Conservation (phyloP, 2,329 filamentous ascomycete species). For the Aquanectria penicillioides region DNA sequence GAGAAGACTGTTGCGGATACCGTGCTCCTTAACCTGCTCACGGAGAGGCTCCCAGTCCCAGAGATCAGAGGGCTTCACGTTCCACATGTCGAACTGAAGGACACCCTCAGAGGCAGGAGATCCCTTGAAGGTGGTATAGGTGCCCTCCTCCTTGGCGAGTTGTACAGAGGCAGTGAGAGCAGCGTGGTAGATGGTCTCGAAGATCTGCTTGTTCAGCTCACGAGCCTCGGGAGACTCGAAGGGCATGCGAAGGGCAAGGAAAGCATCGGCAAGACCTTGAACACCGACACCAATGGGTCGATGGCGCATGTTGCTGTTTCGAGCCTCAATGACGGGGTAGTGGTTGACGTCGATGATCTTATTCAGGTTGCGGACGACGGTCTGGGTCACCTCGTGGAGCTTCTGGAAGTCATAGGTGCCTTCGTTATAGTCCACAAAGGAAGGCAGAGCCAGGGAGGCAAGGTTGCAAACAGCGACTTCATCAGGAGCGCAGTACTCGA, state of each 20-base stretch:
- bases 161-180: slow-evolving; percentile 90
- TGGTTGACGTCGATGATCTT: slow-evolving; percentile 98
- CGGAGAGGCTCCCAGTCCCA: slow-evolving; percentile 97
- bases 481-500: slow-evolving; percentile 96
- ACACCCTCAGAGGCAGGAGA: slow-evolving; percentile 95
- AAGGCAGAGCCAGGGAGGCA: slow-evolving; percentile 90
- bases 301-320: slow-evolving; percentile 97
- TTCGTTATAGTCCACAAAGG: slow-evolving; percentile 86
- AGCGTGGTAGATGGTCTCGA: slow-evolving; percentile 99
- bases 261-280: slow-evolving; percentile 96
- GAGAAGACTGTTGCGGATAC: slow-evolving; percentile 93
- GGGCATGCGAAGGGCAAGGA: slow-evolving; percentile 94
- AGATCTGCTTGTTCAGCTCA: slow-evolving; percentile 96
- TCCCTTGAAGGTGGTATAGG: slow-evolving; percentile 91
- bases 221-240: slow-evolving; percentile 97
- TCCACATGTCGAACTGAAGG: slow-evolving; percentile 99
- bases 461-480: slow-evolving; percentile 99
- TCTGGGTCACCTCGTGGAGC: slow-evolving; percentile 92
- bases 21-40: slow-evolving; percentile 89
- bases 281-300: slow-evolving; percentile 96
- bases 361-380: slow-evolving; percentile 95
- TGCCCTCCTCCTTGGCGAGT: slow-evolving; percentile 82
- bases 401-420: slow-evolving; percentile 95
- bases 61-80: slow-evolving; percentile 89
- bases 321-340: slow-evolving; percentile 95